These are phyloP conservation scores for Nannizzia gypsea DNA, from an alignment of 2,329 filamentous ascomycete species.

Conservation along the genomic window DNA sequence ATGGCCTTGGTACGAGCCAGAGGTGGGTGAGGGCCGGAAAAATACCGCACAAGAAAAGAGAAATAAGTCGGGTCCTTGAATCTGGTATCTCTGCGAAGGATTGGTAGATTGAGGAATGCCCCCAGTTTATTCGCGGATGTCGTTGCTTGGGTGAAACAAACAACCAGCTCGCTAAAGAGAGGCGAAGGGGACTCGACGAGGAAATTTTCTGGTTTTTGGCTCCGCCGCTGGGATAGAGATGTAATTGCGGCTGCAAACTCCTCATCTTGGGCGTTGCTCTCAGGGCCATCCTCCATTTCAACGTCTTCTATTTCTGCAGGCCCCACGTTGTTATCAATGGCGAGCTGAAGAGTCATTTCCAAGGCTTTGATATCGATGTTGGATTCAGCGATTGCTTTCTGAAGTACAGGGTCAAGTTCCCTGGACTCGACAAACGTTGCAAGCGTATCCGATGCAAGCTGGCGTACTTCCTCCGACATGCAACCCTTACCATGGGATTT, in stretches of 20 bases:
- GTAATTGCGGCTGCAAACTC: constrained; percentile 25
- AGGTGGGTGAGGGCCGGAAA: constrained; percentile 59
- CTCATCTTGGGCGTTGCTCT: constrained; percentile 20
- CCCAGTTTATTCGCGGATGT: constrained; percentile 23
- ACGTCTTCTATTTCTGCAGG: constrained; percentile 43
- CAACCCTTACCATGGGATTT: constrained; percentile 37
- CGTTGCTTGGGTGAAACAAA: constrained; percentile 27
- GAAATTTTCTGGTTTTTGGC: constrained; percentile 26
- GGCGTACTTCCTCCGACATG: constrained; percentile 41
- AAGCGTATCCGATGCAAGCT: constrained; percentile 54
- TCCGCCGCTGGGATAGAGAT: constrained; percentile 20
- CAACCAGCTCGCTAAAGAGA: constrained; percentile 29
- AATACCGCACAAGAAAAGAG: constrained; percentile 63
- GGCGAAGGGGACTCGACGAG: constrained; percentile 24
- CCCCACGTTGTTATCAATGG: constrained; percentile 48
- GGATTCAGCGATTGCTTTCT: constrained; percentile 53
- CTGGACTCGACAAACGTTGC: constrained; percentile 53
- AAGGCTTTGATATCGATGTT: constrained; percentile 62
- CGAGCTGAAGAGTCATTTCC: constrained; percentile 61
- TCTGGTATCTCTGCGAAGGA: constrained; percentile 33
- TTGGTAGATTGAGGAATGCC: constrained; percentile 27
- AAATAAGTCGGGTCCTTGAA: constrained; percentile 55
- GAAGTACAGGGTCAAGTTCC: constrained; percentile 51
- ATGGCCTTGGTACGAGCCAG: constrained; percentile 59
- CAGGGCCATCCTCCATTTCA: constrained; percentile 36